Percentiles rank a stretch among this genome's conserved stretches.
These are phyloP conservation scores for Helenozyma baotianmanensis DNA, from an alignment of 805 yeast species.

Conservation along the genomic window DNA sequence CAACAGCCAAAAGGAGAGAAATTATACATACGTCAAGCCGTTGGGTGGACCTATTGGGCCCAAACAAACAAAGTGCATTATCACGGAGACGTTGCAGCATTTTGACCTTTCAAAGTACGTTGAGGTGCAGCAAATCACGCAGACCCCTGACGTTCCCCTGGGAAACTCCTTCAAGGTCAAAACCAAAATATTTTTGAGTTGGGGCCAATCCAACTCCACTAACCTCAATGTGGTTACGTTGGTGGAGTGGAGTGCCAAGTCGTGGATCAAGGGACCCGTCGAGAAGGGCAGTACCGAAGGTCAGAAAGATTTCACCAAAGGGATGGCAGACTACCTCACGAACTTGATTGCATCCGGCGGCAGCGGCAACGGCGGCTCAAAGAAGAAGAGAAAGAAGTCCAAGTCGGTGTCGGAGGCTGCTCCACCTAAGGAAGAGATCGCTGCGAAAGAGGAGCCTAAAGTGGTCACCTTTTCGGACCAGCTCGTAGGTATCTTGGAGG, in stretches of 20 bases:
- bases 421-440: background rate
- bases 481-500: constrained; percentile 6
- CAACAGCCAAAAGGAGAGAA: constrained; percentile 41
- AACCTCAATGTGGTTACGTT: constrained; percentile 57
- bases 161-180: constrained; percentile 76
- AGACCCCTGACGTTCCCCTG: constrained; percentile 95
- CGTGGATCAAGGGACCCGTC: constrained; percentile 88
- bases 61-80: constrained; percentile 72
- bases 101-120: constrained; percentile 52
- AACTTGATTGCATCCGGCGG: constrained; percentile 8
- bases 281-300: constrained; percentile 84
- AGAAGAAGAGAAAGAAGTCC: constrained; percentile 11
- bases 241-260: constrained; percentile 84
- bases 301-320: constrained; percentile 43
- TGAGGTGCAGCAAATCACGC: constrained; percentile 56
- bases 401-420: constrained; percentile 4
- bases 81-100: constrained; percentile 54
- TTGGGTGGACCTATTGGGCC: constrained; percentile 87
- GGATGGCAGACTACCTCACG: constrained; percentile 8
- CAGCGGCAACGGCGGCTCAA: constrained; percentile 4
- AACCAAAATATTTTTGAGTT: constrained; percentile 66
- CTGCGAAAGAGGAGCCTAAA: constrained; percentile 1
- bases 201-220: constrained; percentile 68
- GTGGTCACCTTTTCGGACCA: constrained; percentile 4
- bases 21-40: constrained; percentile 67